Conservation (phyloP, 305 asterid genomes). For the Solanum aculeatissimum region DNA sequence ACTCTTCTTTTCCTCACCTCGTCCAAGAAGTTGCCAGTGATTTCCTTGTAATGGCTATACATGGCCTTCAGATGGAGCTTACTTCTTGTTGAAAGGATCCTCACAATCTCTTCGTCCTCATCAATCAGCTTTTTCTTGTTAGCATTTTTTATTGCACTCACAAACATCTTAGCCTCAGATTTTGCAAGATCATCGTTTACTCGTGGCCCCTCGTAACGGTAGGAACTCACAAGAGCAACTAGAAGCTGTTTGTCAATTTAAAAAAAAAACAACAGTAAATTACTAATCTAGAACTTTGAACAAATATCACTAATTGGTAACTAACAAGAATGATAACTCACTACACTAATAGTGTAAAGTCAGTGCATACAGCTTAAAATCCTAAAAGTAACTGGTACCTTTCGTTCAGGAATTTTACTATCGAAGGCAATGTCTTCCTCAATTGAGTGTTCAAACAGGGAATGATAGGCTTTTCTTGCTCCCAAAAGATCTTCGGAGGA, state of each 20-base stretch:
- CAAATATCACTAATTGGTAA: neutral
- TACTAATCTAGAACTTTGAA: neutral
- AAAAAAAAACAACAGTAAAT: neutral
- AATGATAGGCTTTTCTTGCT: conserved; percentile 80
- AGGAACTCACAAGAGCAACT: conserved; percentile 61
- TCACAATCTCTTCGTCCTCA: conserved; percentile 43
- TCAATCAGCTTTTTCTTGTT: conserved; percentile 10
- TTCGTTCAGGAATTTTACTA: conserved; percentile 25
- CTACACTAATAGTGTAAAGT: neutral
- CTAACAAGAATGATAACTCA: neutral
- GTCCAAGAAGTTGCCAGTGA: conserved; percentile 40
- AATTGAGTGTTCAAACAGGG: conserved; percentile 58
- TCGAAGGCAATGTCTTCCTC: conserved; percentile 70
- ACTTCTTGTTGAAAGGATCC: conserved; percentile 66
- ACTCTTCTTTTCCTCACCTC: conserved; percentile 16
- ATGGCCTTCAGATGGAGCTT: conserved; percentile 49
- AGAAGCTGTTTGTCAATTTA: conserved; percentile 42
- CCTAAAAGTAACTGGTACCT: conserved; percentile 15
- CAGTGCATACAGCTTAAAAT: neutral
- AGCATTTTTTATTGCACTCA: conserved; percentile 23
- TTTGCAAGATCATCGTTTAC: conserved; percentile 47
- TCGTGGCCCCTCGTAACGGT: conserved; percentile 71
- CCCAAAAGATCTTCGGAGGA: conserved; percentile 63
- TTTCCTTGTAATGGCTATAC: conserved; percentile 58
- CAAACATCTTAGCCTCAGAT: conserved; percentile 52